Base-by-base conservation (phyloP, 345 rosid genomes). In the Gossypium rotundifolium region DNA sequence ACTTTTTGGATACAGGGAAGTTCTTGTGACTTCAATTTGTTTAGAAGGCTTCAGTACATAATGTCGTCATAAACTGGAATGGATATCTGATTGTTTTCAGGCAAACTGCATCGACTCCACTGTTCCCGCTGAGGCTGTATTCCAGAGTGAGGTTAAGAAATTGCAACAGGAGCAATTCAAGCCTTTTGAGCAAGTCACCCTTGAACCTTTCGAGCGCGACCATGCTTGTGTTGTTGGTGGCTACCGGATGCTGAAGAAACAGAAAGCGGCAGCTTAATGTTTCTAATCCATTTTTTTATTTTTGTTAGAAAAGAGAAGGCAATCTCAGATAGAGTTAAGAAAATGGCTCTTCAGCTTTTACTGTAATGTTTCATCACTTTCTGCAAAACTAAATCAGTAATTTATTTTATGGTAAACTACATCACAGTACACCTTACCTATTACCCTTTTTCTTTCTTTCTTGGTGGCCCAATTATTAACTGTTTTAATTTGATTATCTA, bases 61-160 rank as follows among this genome's bases (percentile, higher is more conserved):
- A 27, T 27, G 29, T 52, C 4, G 18, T 22, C n/a, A 29, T 42
- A 46, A 11, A 11, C 23, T 23, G 25, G 40, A 23, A n/a, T 17
- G 25, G 49, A 9, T 12, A 67, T 70, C n/a, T 61, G n/a, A 33
- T 5, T 4, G 9, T 72, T 46, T 55, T 2, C 83, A 95, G 98
- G 99, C 97, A 18, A 94, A 94, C 76, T 95, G 98, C 82, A 90
- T 95, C 7, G 98, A 93, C 77, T 93, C 97, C 4, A 95, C 98
- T 0, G 94, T 89, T 5, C 89, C 94, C 13, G 98, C 98, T 0
- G 97, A 92, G 82, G 89, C 87, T 4, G 98, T 91, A 45, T 94
- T 94, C 74, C 88, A 87, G 51, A 87, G 83, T 9, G 99, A 95
- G 82, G 99, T 93, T 67, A 93, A 88, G 87, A 91, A 90, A 87